Conservation (phyloP, 371 early-diverging fungal genomes). For the Choanephora cucurbitarum region DNA sequence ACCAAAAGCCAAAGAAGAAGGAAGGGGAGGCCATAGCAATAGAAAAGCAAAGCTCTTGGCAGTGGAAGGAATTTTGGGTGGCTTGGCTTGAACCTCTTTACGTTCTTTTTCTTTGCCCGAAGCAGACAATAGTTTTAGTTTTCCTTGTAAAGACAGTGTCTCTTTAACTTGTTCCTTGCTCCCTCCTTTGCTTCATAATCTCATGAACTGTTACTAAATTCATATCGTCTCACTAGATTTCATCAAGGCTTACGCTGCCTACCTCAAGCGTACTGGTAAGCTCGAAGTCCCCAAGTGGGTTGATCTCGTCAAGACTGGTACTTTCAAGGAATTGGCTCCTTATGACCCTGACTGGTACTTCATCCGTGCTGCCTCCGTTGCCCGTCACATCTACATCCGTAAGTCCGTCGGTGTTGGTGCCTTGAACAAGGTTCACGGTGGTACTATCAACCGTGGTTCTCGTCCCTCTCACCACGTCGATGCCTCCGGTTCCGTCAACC, state of each 20-base stretch:
- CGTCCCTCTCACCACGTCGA: slow-evolving; percentile 91
- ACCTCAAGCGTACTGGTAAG: slow-evolving; percentile 97
- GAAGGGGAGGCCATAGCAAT: too few species aligned
- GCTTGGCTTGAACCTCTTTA: slow-evolving; percentile 18
- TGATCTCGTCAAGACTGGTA: slow-evolving; percentile 97
- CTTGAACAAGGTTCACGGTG: slow-evolving; percentile 92
- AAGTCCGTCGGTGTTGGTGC: slow-evolving; percentile 94
- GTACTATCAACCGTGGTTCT: slow-evolving; percentile 89
- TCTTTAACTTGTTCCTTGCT: too few species aligned
- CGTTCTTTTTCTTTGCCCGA: slow-evolving; percentile 7
- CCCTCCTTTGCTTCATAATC: too few species aligned
- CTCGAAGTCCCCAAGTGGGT: slow-evolving; percentile 98
- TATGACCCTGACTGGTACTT: slow-evolving; percentile 99
- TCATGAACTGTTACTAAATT: not conserved
- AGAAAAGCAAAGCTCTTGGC: too few species aligned
- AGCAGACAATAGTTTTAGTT: too few species aligned
- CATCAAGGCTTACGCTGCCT: slow-evolving; percentile 97
- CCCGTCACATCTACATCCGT: slow-evolving; percentile 98
- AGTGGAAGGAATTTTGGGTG: slow-evolving; percentile 13
- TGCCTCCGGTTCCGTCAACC: slow-evolving; percentile 90
- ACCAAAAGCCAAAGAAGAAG: too few species aligned
- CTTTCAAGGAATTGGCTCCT: slow-evolving; percentile 95
- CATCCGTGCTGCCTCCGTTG: slow-evolving; percentile 95
- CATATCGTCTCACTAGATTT: slow-evolving; percentile 52
- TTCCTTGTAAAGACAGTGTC: too few species aligned